A percentile compares a stretch with the other conserved stretches of the same genome.
These are phyloP conservation scores for Zygoascus ofunaensis DNA, from an alignment of 805 yeast species.

Conservation along the genomic window DNA sequence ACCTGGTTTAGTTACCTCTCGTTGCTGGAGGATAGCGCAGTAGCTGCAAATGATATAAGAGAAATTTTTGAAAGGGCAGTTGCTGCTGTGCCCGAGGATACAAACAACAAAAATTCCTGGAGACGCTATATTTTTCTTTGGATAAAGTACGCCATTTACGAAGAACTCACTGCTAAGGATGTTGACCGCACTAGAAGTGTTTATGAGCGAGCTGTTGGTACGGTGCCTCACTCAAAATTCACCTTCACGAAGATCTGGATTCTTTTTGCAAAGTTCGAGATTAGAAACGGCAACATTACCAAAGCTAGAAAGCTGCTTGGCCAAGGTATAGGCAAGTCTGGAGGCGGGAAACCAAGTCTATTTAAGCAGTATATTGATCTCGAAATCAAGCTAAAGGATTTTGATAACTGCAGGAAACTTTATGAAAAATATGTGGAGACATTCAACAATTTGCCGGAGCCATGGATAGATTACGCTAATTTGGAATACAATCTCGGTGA, in stretches of 20 bases:
- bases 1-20: conserved; percentile 74
- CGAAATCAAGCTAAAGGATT: conserved; percentile 63
- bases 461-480: conserved; percentile 58
- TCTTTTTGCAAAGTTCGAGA: conserved; percentile 58
- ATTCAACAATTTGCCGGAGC: conserved; percentile 33
- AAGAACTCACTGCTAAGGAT: conserved; percentile 43
- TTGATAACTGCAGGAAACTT: conserved; percentile 67
- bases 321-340: conserved; percentile 52
- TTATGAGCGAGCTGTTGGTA: conserved; percentile 41
- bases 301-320: conserved; percentile 66
- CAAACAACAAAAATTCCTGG: conserved; percentile 46
- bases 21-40: conserved; percentile 36
- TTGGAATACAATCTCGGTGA: conserved; percentile 67
- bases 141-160: conserved; percentile 54
- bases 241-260: conserved; percentile 73
- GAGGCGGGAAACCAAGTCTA: conserved; percentile 37
- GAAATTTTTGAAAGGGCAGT: conserved; percentile 41
- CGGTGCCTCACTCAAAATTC: conserved; percentile 50
- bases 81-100: conserved; percentile 27
- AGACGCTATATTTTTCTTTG: conserved; percentile 60
- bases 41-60: conserved; percentile 18
- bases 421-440: conserved; percentile 57
- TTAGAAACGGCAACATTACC: conserved; percentile 46
- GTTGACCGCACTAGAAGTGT: conserved; percentile 38
- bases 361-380: conserved; percentile 57